A percentile compares a stretch with the other conserved stretches of the same genome.
Evolutionary conservation across 2,329 filamentous ascomycete species (phyloP).

Genomic region (Penicillium sp.): DNA sequence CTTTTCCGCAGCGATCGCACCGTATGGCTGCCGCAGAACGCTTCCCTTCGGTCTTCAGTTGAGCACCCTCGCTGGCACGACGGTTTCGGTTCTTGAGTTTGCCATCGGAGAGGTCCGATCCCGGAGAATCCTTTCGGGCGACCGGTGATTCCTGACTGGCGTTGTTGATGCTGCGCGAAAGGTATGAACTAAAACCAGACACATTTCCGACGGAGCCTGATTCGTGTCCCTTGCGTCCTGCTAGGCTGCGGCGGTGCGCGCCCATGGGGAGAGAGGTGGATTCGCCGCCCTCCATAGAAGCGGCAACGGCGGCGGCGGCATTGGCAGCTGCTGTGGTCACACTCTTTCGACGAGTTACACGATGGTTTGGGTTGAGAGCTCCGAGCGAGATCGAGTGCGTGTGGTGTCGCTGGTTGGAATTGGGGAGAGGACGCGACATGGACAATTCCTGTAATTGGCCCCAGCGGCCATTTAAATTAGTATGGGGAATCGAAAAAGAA

Average conservation of each 20-base stretch:
- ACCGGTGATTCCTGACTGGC: conserved; percentile 33
- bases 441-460: conserved; percentile 39
- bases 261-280: conserved; percentile 57
- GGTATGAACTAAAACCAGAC: conserved; percentile 43
- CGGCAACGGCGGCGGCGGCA: conserved; percentile 63
- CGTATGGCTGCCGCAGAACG: conserved; percentile 82
- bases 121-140: conserved; percentile 41
- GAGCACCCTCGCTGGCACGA: conserved; percentile 79
- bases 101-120: conserved; percentile 31
- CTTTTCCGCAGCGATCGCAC: conserved; percentile 98
- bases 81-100: conserved; percentile 55
- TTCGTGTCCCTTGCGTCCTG: conserved; percentile 53
- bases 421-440: conserved; percentile 64
- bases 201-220: conserved; percentile 55
- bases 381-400: conserved; percentile 76
- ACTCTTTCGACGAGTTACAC: conserved; percentile 90
- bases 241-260: conserved; percentile 53
- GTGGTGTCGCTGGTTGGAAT: conserved; percentile 69
- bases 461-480: conserved; percentile 26
- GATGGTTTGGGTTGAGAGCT: conserved; percentile 74
- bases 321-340: conserved; percentile 74
- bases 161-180: conserved; percentile 40
- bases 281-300: conserved; percentile 63
- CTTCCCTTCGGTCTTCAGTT: conserved; percentile 74
- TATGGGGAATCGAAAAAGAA: conserved; percentile 3